Percentiles rank a stretch among this genome's conserved stretches.
Conservation (phyloP, 805 yeast species). For the Kodamaea kakaduensis region DNA sequence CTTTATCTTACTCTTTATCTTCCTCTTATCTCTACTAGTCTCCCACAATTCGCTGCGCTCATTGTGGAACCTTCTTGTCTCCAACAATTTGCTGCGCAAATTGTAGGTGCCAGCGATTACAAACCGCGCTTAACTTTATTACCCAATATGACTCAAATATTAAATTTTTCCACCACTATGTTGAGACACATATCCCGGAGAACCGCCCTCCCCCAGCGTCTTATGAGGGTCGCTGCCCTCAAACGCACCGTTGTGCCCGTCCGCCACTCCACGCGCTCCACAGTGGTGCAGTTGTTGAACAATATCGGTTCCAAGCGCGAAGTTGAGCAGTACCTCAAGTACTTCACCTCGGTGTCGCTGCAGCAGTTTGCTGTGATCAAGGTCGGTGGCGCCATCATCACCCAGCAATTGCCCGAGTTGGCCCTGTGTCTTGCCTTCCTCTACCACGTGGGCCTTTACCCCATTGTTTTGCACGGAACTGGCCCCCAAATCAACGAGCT, state of each 20-base stretch:
- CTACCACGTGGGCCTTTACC: slow-evolving; percentile 96
- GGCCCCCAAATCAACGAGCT: slow-evolving; percentile 98
- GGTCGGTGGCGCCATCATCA: slow-evolving; percentile 98
- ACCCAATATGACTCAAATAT: slow-evolving; percentile 25
- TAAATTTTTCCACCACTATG: no score
- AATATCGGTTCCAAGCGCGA: slow-evolving; percentile 97
- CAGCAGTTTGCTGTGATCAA: slow-evolving; percentile 98
- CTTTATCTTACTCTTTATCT: no score
- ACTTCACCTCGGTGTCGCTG: slow-evolving; percentile 92
- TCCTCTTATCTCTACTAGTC: no score
- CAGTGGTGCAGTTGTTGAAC: slow-evolving; percentile 90
- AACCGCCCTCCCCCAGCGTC: slow-evolving; percentile 4
- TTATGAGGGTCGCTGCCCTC: neutral
- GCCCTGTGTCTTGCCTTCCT: slow-evolving; percentile 94
- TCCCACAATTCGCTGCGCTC: no score
- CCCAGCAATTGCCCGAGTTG: slow-evolving; percentile 86
- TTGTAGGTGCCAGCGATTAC: slow-evolving; percentile 29
- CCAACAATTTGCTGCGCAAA: no score
- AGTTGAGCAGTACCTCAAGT: slow-evolving; percentile 95
- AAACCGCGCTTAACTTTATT: slow-evolving; percentile 42
- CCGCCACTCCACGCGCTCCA: slow-evolving; percentile 85
- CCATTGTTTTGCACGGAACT: slow-evolving; percentile 95
- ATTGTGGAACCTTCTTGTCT: no score
- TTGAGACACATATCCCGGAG: slow-evolving; percentile 18
- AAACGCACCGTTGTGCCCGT: no score